Conservation (phyloP, 1,284 basidiomycete species). For the Cystobasidiaceae sp. region DNA sequence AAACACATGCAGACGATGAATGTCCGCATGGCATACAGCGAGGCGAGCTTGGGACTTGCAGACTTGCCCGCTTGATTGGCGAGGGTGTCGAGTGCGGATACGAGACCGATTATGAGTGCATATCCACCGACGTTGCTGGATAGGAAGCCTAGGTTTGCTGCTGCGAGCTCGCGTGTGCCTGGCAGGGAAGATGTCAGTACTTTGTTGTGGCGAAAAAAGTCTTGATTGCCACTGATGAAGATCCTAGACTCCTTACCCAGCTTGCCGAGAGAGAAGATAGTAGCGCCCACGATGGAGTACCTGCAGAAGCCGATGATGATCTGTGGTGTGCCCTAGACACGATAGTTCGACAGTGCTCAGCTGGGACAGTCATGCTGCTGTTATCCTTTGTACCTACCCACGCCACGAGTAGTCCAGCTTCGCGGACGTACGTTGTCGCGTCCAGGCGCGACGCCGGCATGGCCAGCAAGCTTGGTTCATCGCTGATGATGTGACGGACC, state of each 20-base stretch:
- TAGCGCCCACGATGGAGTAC: constrained; percentile 16
- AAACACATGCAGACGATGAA: constrained; percentile 34
- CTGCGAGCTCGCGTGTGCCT: constrained; percentile 37
- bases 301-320: constrained; percentile 26
- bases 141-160: constrained; percentile 38
- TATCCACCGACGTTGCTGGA: constrained; percentile 39
- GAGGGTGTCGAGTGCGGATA: constrained; percentile 40
- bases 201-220: not conserved
- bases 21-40: constrained; percentile 40
- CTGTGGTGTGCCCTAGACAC: constrained; percentile 1
- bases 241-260: constrained; percentile 2
- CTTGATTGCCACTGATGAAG: not conserved
- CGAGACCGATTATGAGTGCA: constrained; percentile 34
- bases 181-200: not conserved
- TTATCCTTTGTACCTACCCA: not conserved
- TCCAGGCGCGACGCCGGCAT: not conserved
- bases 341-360: not conserved
- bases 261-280: constrained; percentile 11
- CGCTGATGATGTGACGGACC: constrained; percentile 3
- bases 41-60: constrained; percentile 33
- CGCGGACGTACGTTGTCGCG: not conserved
- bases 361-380: not conserved
- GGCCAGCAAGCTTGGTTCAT: constrained; percentile 3
- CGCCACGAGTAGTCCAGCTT: constrained; percentile 3
- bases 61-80: constrained; percentile 39